Base-by-base conservation (phyloP, 345 rosid species). In the Sisymbrium altissimum region DNA sequence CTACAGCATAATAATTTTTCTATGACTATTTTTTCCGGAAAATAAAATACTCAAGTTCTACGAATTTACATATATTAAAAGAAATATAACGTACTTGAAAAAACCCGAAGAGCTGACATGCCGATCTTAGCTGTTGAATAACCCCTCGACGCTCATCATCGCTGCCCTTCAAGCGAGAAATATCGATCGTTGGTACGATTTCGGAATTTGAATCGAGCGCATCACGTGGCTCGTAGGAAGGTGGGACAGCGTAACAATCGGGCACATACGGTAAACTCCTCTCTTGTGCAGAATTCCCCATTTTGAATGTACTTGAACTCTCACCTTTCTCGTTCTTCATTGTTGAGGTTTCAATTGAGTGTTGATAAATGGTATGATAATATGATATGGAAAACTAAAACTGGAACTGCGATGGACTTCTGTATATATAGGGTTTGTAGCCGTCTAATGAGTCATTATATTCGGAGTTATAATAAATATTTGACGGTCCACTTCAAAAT, bases 271-370 rank as follows among this genome's bases (percentile, higher is more conserved):
- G 48, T 57, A 83, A 72, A 1, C 80, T 68, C 19, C 65, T 80
- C 73, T 87, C 88, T 59, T 84, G 87, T 4, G 88, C 89, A 58
- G 63, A 78, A 35, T 78, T 78, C 3, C 83, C 93, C 52, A 48
- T 82, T 21, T 79, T 41, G 68, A 83, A 82, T 35, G 77, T 62
- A 52, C 76, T 75, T 2, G 86, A 38, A 41, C 32, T 41, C 65
- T 41, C 56, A 58, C 67, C 63, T 50, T 80, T 30, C 3, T 74
- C 66, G 25, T 64, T 69, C 38, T 80, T 76, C 89, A 82, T 82
- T 60, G 32, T 40, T 61, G 63, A 9, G 21, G 52, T 74, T 57
- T 36, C 57, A 64, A 50, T 23, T 13, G 29, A 50, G 32, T 11
- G 9, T 23, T 52, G 17, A 6, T 21, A 21, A 27, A 17, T 40